Percentiles rank a stretch among this genome's conserved stretches.
Evolutionary conservation across 805 yeast species (phyloP).

Genomic region (Sugiyamaella qingdaonensis): DNA sequence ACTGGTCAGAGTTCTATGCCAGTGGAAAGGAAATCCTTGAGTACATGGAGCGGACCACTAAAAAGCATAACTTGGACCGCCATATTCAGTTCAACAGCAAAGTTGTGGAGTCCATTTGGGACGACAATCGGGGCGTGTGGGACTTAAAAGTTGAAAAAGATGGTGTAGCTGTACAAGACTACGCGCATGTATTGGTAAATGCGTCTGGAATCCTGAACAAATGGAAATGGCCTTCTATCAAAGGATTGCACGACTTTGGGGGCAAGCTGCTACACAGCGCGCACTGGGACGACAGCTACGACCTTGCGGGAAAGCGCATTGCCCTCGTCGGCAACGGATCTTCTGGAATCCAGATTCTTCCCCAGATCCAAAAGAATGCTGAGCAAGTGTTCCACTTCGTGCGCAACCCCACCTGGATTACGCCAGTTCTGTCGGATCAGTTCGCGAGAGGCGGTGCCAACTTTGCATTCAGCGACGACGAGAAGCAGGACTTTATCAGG

Average conservation of each 20-base stretch:
- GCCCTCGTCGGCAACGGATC: slow-evolving; percentile 36
- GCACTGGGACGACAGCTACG: slow-evolving; percentile 29
- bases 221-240: slow-evolving; percentile 28
- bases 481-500: slow-evolving; percentile 10
- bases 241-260: slow-evolving; percentile 28
- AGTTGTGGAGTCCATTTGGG: slow-evolving; percentile 26
- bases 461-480: slow-evolving; percentile 17
- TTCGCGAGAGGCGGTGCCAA: background rate
- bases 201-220: slow-evolving; percentile 28
- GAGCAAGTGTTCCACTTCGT: slow-evolving; percentile 22
- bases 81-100: slow-evolving; percentile 18
- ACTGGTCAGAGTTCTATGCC: slow-evolving; percentile 26
- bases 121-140: slow-evolving; percentile 15
- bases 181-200: slow-evolving; percentile 24
- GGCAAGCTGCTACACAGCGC: slow-evolving; percentile 34
- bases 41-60: slow-evolving; percentile 23
- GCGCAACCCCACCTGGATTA: slow-evolving; percentile 22
- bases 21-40: slow-evolving; percentile 25
- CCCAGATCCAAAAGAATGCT: slow-evolving; percentile 24
- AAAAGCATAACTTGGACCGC: slow-evolving; percentile 24
- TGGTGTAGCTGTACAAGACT: slow-evolving; percentile 18
- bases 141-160: slow-evolving; percentile 10
- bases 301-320: slow-evolving; percentile 26
- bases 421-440: background rate
- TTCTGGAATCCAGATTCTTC: slow-evolving; percentile 34